A percentile compares a stretch with the other conserved stretches of the same genome.
These are phyloP conservation scores for Schizothecium vesticola DNA, from an alignment of 495 filamentous ascomycete species.

Conservation along the genomic window DNA sequence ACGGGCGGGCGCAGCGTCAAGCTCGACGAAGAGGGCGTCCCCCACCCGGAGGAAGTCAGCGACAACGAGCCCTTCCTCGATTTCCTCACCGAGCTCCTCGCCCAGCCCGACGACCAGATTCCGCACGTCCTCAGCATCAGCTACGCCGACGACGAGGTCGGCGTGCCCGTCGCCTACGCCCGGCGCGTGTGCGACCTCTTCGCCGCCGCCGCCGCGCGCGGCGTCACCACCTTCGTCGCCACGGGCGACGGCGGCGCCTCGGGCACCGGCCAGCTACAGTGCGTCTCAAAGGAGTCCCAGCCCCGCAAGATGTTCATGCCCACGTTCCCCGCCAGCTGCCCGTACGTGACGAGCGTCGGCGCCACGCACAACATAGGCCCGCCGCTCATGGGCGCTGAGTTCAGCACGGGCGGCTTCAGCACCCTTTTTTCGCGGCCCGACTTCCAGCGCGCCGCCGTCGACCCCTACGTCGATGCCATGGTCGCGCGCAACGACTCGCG, in stretches of 20 bases:
- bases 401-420: conserved; percentile 67
- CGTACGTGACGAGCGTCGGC: conserved; percentile 74
- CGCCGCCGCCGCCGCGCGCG: conserved; percentile 65
- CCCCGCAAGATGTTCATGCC: conserved; percentile 58
- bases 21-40: conserved; percentile 47
- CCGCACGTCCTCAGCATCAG: conserved; percentile 71
- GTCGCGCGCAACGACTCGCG: conserved; percentile 31
- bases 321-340: conserved; percentile 72
- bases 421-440: conserved; percentile 57
- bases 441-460: conserved; percentile 59
- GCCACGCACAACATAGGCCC: conserved; percentile 55
- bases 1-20: conserved; percentile 60
- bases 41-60: conserved; percentile 37
- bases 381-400: conserved; percentile 52
- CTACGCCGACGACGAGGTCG: conserved; percentile 64
- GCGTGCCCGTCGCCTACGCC: conserved; percentile 59
- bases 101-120: conserved; percentile 54
- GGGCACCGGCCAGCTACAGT: conserved; percentile 42
- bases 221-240: conserved; percentile 64
- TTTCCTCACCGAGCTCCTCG: conserved; percentile 63
- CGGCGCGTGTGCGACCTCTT: conserved; percentile 64
- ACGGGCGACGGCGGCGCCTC: conserved; percentile 70
- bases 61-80: conserved; percentile 82
- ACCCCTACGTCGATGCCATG: conserved; percentile 48
- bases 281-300: conserved; percentile 61